These are phyloP conservation scores for Pseudisothecium myosuroides DNA, from an alignment of 225 moss, liverwort and hornwort genomes.

Conservation along the genomic window DNA sequence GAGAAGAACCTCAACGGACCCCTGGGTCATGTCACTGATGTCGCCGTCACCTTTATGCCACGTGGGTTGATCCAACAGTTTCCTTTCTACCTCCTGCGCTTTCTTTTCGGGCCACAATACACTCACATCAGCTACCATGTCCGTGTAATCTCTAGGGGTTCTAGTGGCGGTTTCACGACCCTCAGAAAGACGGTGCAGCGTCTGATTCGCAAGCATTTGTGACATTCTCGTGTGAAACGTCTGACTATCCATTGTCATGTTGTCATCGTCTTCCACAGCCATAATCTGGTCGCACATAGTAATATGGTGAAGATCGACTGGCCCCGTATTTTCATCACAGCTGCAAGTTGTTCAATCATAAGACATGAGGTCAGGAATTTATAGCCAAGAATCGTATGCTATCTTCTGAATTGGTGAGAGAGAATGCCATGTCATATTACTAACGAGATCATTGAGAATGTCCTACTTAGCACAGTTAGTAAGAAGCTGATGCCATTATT, in stretches of 20 bases:
- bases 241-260: constrained; percentile 52
- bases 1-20: constrained; percentile 1
- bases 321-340: constrained; percentile 45
- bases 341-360: constrained; percentile 5
- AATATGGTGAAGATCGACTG: constrained; percentile 44
- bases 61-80: constrained; percentile 1
- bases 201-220: constrained; percentile 9
- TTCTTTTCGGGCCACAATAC: not conserved
- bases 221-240: constrained; percentile 42
- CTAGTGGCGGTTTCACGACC: constrained; percentile 3
- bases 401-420: not conserved
- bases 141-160: not conserved
- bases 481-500: not conserved
- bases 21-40: constrained; percentile 38
- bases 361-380: not conserved
- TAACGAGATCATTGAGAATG: not conserved
- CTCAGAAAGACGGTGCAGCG: constrained; percentile 24
- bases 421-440: not conserved
- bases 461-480: not conserved
- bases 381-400: not conserved
- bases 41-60: constrained; percentile 28
- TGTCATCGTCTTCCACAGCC: constrained; percentile 32
- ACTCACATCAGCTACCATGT: constrained; percentile 23
- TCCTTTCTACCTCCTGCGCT: not conserved
- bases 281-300: constrained; percentile 11